A percentile compares a stretch with the other conserved stretches of the same genome.
Evolutionary conservation across 805 yeast genomes (phyloP).

Genomic region (Cyberlindnera bimundalis): DNA sequence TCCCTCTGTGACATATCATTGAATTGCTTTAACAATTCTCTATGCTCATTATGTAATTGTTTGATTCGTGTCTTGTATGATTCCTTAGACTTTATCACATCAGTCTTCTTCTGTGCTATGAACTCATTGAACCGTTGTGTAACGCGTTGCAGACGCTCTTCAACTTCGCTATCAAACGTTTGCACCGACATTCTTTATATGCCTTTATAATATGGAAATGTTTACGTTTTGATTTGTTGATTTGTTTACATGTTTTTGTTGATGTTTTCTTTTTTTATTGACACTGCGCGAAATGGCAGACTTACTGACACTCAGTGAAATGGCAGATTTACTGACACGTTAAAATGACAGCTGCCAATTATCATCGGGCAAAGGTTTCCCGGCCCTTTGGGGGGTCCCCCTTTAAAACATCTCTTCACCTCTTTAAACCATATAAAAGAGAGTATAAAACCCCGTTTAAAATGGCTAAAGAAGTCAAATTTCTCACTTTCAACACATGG

Average conservation of each 20-base stretch:
- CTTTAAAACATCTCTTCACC: too few species aligned
- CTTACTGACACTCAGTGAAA: background rate
- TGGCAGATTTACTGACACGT: conserved; percentile 2
- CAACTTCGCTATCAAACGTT: conserved; percentile 35
- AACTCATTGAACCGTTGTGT: conserved; percentile 36
- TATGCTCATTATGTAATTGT: conserved; percentile 32
- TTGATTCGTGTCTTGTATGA: conserved; percentile 31
- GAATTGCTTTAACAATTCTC: conserved; percentile 27
- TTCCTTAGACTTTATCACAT: conserved; percentile 34
- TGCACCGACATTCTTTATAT: conserved; percentile 18
- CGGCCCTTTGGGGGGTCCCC: background rate
- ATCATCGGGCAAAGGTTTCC: background rate
- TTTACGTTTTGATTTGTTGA: background rate
- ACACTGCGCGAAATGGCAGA: background rate
- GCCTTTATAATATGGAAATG: too few species aligned
- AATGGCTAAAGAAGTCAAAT: conserved; percentile 33
- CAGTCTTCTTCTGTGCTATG: conserved; percentile 33
- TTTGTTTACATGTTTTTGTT: conserved; percentile 3
- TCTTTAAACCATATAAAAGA: too few species aligned
- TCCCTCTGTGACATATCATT: conserved; percentile 12
- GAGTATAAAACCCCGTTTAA: background rate
- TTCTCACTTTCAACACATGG: conserved; percentile 80
- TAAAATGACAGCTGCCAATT: background rate
- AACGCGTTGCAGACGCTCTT: conserved; percentile 37
- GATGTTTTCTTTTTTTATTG: background rate